Conservation (phyloP, 2,329 filamentous ascomycete species). For the Curvularia verruculosa region DNA sequence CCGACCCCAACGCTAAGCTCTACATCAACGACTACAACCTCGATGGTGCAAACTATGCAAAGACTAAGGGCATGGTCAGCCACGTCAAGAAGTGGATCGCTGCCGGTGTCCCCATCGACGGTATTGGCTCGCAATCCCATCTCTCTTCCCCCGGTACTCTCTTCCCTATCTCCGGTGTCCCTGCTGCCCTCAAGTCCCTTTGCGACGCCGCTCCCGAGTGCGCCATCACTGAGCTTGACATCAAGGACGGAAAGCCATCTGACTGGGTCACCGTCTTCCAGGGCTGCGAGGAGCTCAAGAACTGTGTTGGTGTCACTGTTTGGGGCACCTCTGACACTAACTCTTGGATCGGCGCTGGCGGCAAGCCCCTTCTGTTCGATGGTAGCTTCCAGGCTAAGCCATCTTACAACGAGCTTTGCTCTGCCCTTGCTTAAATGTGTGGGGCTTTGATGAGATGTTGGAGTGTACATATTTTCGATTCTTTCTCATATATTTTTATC, state of each 20-base stretch:
- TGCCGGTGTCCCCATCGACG: constrained; percentile 68
- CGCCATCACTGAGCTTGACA: constrained; percentile 72
- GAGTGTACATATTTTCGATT: too few species aligned
- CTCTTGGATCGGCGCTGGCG: constrained; percentile 49
- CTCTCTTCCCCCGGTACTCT: constrained; percentile 45
- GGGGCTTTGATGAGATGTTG: too few species aligned
- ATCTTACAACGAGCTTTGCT: constrained; percentile 43
- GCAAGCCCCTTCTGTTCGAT: constrained; percentile 53
- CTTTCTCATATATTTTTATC: too few species aligned
- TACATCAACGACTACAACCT: constrained; percentile 77
- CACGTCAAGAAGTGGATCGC: constrained; percentile 69
- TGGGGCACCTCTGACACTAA: constrained; percentile 59
- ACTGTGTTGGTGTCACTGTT: constrained; percentile 70
- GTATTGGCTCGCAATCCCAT: constrained; percentile 67
- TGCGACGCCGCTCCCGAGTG: constrained; percentile 62
- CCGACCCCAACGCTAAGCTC: constrained; percentile 70
- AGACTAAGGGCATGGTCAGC: constrained; percentile 61
- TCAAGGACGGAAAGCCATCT: constrained; percentile 59
- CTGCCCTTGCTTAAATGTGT: constrained; percentile 11
- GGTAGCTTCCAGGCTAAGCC: constrained; percentile 50
- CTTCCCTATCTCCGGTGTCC: constrained; percentile 54
- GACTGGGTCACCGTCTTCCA: constrained; percentile 64
- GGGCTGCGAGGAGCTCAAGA: constrained; percentile 63
- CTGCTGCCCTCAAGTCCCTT: constrained; percentile 60
- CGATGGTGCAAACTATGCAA: constrained; percentile 64